Conservation (phyloP, 2,329 filamentous ascomycete species). For the Annulohypoxylon truncatum region DNA sequence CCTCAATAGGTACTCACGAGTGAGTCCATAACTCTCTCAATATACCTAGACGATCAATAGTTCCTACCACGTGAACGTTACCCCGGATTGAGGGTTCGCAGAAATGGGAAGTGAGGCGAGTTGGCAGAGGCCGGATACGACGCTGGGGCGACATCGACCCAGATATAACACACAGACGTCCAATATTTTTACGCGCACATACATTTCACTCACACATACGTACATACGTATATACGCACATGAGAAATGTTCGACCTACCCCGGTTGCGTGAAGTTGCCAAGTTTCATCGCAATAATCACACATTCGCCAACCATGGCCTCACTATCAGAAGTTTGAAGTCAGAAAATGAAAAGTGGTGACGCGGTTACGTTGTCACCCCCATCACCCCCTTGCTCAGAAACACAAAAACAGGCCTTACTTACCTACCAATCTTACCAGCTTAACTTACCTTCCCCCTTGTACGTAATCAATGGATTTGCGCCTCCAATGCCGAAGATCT, state of each 20-base stretch:
- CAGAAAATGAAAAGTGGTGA: not conserved
- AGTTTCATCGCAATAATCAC: not conserved
- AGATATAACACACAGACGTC: not conserved
- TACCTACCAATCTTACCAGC: not conserved
- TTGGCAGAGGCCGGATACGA: not conserved
- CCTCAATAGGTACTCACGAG: not conserved
- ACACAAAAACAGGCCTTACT: not conserved
- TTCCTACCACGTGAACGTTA: not conserved
- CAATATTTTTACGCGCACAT: not conserved
- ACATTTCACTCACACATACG: not conserved
- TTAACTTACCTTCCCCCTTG: not conserved
- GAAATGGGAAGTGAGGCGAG: conserved; percentile 10
- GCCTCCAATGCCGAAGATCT: conserved; percentile 18
- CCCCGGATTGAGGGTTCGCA: not conserved
- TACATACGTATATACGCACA: not conserved
- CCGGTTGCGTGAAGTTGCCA: not conserved
- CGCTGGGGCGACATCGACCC: conserved; percentile 14
- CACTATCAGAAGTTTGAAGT: not conserved
- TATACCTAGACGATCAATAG: not conserved
- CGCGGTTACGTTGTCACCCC: conserved; percentile 4
- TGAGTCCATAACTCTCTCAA: not conserved
- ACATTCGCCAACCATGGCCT: not conserved
- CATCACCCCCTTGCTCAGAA: not conserved
- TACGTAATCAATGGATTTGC: not conserved
- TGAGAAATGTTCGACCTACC: not conserved